Evolutionary conservation across 805 yeast species (phyloP).

Genomic region (Candida coleopterorum): DNA sequence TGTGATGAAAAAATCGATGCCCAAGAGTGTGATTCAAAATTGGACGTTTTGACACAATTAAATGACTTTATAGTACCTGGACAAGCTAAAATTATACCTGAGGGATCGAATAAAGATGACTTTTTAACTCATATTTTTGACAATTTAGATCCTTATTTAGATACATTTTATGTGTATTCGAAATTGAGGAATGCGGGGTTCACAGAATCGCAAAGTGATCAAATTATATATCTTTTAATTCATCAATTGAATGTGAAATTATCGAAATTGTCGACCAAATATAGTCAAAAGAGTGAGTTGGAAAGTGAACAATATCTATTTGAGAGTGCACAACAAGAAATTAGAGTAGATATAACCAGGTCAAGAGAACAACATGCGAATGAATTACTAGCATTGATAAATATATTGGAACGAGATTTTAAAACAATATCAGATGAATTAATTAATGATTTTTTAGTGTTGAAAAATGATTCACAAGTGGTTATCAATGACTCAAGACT

Average conservation of each 20-base stretch:
- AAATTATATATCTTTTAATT: conserved; percentile 47
- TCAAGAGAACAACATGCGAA: conserved; percentile 67
- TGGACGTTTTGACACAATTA: conserved; percentile 1
- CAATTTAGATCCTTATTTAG: conserved; percentile 40
- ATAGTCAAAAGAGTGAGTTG: conserved; percentile 57
- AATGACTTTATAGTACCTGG: conserved; percentile 3
- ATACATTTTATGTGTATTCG: conserved; percentile 49
- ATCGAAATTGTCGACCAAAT: conserved; percentile 40
- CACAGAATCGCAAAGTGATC: conserved; percentile 55
- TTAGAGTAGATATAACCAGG: conserved; percentile 70
- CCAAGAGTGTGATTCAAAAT: not conserved
- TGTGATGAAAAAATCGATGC: not conserved
- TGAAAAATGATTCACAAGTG: conserved; percentile 74
- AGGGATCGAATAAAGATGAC: conserved; percentile 7
- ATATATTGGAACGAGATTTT: conserved; percentile 66
- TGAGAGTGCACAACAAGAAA: conserved; percentile 88
- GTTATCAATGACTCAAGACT: conserved; percentile 82
- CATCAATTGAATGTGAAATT: conserved; percentile 39
- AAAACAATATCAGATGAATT: conserved; percentile 73
- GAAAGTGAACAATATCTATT: conserved; percentile 87
- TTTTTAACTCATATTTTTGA: conserved; percentile 56
- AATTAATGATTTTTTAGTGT: conserved; percentile 51
- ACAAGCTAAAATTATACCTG: conserved; percentile 2
- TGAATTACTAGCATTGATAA: conserved; percentile 60
- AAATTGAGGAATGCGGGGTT: conserved; percentile 55